These are phyloP conservation scores for Globisporangium acanthophoron DNA, from an alignment of 352 stramenopile species.

Conservation along the genomic window DNA sequence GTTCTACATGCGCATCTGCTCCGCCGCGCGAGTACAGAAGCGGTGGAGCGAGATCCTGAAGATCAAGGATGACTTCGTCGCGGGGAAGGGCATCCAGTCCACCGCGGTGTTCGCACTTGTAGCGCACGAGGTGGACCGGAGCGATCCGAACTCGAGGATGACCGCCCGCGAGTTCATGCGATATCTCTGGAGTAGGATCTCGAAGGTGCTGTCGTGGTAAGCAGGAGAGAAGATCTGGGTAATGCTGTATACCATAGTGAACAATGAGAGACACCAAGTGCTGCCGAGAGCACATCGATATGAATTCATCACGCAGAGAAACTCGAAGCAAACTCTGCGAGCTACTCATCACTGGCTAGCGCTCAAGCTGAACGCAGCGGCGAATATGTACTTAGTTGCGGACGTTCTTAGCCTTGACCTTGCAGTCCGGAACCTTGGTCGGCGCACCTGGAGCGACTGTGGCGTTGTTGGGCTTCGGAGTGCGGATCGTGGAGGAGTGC, in stretches of 20 bases:
- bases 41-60: slow-evolving; percentile 29
- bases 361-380: no score
- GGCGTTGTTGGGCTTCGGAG: no score
- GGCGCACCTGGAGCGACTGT: no score
- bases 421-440: slow-evolving; percentile 1
- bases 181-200: slow-evolving; percentile 22
- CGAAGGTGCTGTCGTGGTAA: slow-evolving; percentile 31
- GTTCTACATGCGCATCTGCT: slow-evolving; percentile 36
- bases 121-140: slow-evolving; percentile 10
- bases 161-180: slow-evolving; percentile 22
- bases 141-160: slow-evolving; percentile 9
- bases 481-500: no score
- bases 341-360: no score
- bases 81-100: slow-evolving; percentile 28
- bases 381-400: no score
- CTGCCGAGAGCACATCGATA: no score
- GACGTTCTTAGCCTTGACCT: slow-evolving; percentile 7
- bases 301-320: no score
- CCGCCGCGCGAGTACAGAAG: slow-evolving; percentile 29
- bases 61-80: slow-evolving; percentile 35
- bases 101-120: slow-evolving; percentile 31
- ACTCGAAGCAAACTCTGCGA: no score
- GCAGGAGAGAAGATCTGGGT: no score
- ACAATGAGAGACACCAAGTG: slow-evolving; percentile 30
- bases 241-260: no score